A percentile compares a stretch with the other conserved stretches of the same genome.
phyloP scores from a whole-genome alignment of 1,284 basidiomycete species.

The Coniferiporia sulphurascens region DNA sequence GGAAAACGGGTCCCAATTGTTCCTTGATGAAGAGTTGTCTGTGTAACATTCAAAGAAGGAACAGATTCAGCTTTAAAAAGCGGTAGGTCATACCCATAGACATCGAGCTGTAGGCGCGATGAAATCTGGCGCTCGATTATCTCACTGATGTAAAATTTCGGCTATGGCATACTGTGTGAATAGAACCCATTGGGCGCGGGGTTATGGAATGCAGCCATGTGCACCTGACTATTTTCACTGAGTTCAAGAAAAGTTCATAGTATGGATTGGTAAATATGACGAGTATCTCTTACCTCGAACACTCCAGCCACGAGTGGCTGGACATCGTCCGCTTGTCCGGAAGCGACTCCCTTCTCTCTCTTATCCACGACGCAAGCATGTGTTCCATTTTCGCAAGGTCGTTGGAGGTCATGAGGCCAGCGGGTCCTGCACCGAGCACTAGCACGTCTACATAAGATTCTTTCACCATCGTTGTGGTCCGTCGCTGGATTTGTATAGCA shows the following conservation, averaged over 20 bases:
- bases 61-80: background rate
- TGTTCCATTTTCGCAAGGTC: constrained; percentile 57
- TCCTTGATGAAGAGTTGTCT: constrained; percentile 74
- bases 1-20: constrained; percentile 63
- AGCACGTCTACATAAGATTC: constrained; percentile 49
- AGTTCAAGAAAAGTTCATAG: constrained; percentile 67
- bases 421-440: constrained; percentile 52
- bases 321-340: constrained; percentile 75
- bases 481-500: background rate
- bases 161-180: too few species aligned
- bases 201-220: constrained; percentile 69
- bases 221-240: constrained; percentile 62
- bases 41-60: background rate
- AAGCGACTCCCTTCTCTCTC: constrained; percentile 52
- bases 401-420: constrained; percentile 59
- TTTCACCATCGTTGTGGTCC: constrained; percentile 5
- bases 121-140: constrained; percentile 54
- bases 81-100: constrained; percentile 12
- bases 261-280: constrained; percentile 34
- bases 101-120: constrained; percentile 37
- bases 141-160: constrained; percentile 37
- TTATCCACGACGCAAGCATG: constrained; percentile 60
- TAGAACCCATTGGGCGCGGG: constrained; percentile 52
- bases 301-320: constrained; percentile 77
- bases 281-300: constrained; percentile 44